Evolutionary conservation across 2,329 filamentous ascomycete genomes (phyloP), one percentile per base, ranked within the genome.

Genomic region (Aureobasidium sp.): DNA sequence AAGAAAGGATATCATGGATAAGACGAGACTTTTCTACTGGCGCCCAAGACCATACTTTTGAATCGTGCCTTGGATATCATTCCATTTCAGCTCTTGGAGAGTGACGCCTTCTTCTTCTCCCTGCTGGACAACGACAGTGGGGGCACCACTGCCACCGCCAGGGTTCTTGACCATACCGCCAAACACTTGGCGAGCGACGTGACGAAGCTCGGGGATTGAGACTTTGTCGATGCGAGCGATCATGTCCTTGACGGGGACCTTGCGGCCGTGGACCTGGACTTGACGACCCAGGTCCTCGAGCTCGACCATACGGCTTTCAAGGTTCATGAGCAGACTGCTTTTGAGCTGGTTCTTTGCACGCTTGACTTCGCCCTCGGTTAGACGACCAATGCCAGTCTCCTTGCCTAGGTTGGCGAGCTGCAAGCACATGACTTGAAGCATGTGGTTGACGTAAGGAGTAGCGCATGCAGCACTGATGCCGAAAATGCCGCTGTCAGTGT

Each of bases 261-360:
- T 96, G 67, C 86, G 84, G 25, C 93, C 94, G 72, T 97, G 92
- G n/a, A 97, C 90, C 79, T 97, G 94, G 12, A 99, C 91, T 74
- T 97, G 93, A 65, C 94, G 81, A 25, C 94, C 94, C 0, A 99
- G 82, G 73, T 99, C 94, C 76, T 99, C 94, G 7, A 99, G 83
- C 78, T 97, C 94, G 11, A 99, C 91, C 91, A 99, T 97, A 64
- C 94, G 84, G 68, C 87, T 91, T 78, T 99, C 94, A 31, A 99
- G 84, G 77, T 99, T 99, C 94, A 99, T 99, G 55, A 99, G 83
- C 44, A 99, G 80, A 62, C 86, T 89, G 15, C 87, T 92, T 45
- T 92, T 86, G 17, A 99, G 85, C 78, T 99, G 94, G 75, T 99
- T 99, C 84, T 99, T 99, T 20, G 94, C 94, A 55, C 94, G 87